phyloP scores from a whole-genome alignment of 176 grass and related monocot species.

The Aegilops bicornis region DNA sequence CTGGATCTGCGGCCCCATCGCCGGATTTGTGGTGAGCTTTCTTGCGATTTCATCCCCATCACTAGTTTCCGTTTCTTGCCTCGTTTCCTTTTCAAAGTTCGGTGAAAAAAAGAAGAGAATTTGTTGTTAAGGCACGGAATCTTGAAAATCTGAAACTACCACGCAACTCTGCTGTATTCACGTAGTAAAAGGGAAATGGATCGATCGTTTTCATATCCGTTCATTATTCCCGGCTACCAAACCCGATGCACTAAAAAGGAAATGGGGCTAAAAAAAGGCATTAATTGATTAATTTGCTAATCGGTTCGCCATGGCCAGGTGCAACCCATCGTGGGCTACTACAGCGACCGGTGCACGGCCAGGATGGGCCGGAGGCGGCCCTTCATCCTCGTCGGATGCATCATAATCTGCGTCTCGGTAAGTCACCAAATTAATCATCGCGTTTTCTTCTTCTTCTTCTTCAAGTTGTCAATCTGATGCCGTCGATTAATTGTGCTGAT shows the following conservation, averaged over 20 bases:
- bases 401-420: slow-evolving; percentile 53
- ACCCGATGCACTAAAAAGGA: neutral
- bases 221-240: neutral
- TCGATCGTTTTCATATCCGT: too few relatives aligned
- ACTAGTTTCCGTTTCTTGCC: neutral
- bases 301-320: slow-evolving; percentile 13
- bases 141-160: neutral
- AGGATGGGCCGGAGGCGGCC: slow-evolving; percentile 67
- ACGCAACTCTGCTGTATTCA: neutral
- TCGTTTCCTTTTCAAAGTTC: neutral
- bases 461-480: neutral
- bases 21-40: slow-evolving; percentile 57
- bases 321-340: slow-evolving; percentile 59
- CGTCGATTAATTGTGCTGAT: neutral
- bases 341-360: slow-evolving; percentile 66
- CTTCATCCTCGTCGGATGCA: slow-evolving; percentile 73
- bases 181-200: neutral
- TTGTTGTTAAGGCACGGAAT: neutral
- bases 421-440: neutral
- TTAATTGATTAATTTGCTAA: neutral
- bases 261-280: neutral
- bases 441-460: too few relatives aligned
- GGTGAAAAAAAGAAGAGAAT: neutral
- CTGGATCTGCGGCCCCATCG: slow-evolving; percentile 78
- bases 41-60: neutral